These are phyloP conservation scores for Erysimum cheiranthoides DNA, from an alignment of 345 rosid species.

Conservation along the genomic window DNA sequence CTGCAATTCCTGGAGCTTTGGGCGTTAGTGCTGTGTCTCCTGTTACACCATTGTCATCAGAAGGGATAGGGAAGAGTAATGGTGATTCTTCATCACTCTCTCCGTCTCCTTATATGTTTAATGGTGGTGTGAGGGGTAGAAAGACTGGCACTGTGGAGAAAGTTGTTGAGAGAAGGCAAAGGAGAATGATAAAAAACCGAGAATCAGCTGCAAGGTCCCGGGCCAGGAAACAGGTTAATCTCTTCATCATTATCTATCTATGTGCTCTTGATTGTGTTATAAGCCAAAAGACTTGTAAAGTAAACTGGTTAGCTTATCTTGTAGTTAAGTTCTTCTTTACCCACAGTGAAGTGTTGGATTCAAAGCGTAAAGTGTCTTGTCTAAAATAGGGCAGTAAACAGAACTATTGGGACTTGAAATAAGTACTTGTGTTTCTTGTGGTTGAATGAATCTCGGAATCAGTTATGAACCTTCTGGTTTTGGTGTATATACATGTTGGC, in stretches of 20 bases:
- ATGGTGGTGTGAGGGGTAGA: slow-evolving; percentile 76
- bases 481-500: slow-evolving; percentile 34
- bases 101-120: slow-evolving; percentile 77
- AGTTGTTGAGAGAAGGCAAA: slow-evolving; percentile 98
- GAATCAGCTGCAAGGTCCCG: slow-evolving; percentile 98
- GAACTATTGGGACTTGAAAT: slow-evolving; percentile 5
- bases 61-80: slow-evolving; percentile 75
- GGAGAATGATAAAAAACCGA: slow-evolving; percentile 97
- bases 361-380: neutral
- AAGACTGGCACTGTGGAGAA: slow-evolving; percentile 78
- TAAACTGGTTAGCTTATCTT: neutral
- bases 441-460: slow-evolving; percentile 13
- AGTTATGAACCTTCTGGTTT: slow-evolving; percentile 32
- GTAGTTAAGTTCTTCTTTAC: slow-evolving; percentile 5
- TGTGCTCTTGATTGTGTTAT: neutral
- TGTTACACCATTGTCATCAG: slow-evolving; percentile 74
- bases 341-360: neutral
- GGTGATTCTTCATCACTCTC: slow-evolving; percentile 86
- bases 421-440: slow-evolving; percentile 23
- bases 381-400: neutral
- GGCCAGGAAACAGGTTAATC: slow-evolving; percentile 92
- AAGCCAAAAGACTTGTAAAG: neutral
- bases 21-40: slow-evolving; percentile 65
- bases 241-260: neutral
- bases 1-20: slow-evolving; percentile 57